These are phyloP conservation scores for Yamadazyma philogaea DNA, from an alignment of 805 yeast species.

Conservation along the genomic window DNA sequence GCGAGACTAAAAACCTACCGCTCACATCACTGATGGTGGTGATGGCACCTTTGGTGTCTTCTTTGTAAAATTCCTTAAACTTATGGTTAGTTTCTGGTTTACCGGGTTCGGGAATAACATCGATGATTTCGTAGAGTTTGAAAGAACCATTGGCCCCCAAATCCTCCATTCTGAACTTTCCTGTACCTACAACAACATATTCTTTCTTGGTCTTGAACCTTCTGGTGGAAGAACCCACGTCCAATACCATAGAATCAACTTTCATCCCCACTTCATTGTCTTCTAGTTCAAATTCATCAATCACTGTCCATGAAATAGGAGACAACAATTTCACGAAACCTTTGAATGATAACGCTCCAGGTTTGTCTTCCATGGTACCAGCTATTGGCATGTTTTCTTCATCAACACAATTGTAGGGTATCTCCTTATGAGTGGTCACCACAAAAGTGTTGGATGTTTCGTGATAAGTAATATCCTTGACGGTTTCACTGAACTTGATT, in stretches of 20 bases:
- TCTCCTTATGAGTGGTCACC: constrained; percentile 55
- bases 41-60: constrained; percentile 80
- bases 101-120: constrained; percentile 85
- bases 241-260: constrained; percentile 52
- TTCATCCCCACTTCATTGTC: constrained; percentile 65
- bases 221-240: constrained; percentile 41
- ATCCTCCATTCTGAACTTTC: constrained; percentile 75
- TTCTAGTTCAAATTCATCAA: constrained; percentile 64
- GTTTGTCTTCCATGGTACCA: constrained; percentile 51
- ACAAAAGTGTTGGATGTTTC: constrained; percentile 60
- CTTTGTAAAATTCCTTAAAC: constrained; percentile 68
- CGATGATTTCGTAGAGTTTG: constrained; percentile 69
- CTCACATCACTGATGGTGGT: constrained; percentile 73
- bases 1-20: constrained; percentile 79
- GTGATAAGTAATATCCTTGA: constrained; percentile 68
- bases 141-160: constrained; percentile 75
- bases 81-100: constrained; percentile 79
- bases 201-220: constrained; percentile 54
- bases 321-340: constrained; percentile 66
- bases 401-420: constrained; percentile 63
- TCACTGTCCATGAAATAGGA: constrained; percentile 71
- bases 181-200: constrained; percentile 75
- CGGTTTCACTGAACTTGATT: constrained; percentile 53
- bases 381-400: constrained; percentile 68
- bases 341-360: constrained; percentile 54